These are phyloP conservation scores for Pestalotiopsis sp. DNA, from an alignment of 2,329 filamentous ascomycete genomes.

Conservation along the genomic window DNA sequence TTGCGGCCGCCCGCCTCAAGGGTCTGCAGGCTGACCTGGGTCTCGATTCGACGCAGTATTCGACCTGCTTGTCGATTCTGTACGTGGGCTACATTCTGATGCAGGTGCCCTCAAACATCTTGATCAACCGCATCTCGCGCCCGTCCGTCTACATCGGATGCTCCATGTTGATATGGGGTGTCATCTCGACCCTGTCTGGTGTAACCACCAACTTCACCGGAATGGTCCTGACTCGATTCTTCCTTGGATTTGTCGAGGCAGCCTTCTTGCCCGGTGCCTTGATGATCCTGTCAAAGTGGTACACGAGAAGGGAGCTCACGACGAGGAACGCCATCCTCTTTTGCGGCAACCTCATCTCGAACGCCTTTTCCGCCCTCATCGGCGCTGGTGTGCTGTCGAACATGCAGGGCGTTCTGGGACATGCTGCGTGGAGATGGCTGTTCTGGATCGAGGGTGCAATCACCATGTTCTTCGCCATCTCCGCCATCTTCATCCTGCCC, in stretches of 20 bases:
- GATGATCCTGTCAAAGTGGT: constrained; percentile 67
- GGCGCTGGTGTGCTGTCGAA: constrained; percentile 60
- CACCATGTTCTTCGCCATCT: constrained; percentile 51
- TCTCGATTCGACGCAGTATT: constrained; percentile 55
- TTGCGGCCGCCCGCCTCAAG: constrained; percentile 66
- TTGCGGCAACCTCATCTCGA: constrained; percentile 61
- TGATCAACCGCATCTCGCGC: constrained; percentile 53
- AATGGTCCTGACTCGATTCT: constrained; percentile 59
- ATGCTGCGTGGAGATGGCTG: constrained; percentile 63
- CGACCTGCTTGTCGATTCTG: constrained; percentile 64
- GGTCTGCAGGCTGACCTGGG: constrained; percentile 62
- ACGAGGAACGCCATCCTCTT: constrained; percentile 59
- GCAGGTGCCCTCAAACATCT: constrained; percentile 62
- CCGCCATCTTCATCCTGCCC: constrained; percentile 50
- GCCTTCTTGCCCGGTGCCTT: constrained; percentile 66
- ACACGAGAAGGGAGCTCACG: constrained; percentile 61
- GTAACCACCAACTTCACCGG: constrained; percentile 52
- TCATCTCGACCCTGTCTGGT: constrained; percentile 60
- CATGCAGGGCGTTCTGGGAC: constrained; percentile 56
- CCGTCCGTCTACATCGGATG: constrained; percentile 52
- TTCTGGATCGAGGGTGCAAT: constrained; percentile 51
- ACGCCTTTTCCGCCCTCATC: constrained; percentile 61
- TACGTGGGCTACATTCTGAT: constrained; percentile 69
- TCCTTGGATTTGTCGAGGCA: constrained; percentile 64
- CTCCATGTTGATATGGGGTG: constrained; percentile 61